Evolutionary conservation across 2,329 filamentous ascomycete species (phyloP).

Genomic region (Epicoccum nigrum): DNA sequence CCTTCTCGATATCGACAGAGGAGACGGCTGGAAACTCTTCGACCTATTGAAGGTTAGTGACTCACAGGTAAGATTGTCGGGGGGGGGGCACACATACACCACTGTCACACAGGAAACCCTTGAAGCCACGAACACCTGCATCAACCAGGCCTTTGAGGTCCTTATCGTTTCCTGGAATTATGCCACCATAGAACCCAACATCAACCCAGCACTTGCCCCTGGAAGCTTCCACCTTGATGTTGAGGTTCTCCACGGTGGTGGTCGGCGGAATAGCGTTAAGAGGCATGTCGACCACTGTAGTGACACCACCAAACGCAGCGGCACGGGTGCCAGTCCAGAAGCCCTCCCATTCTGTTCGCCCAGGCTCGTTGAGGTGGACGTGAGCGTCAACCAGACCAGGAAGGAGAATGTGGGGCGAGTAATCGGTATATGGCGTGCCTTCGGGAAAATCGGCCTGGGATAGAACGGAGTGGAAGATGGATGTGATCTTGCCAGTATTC

Average conservation of each 20-base stretch:
- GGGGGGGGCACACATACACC: constrained; percentile 70
- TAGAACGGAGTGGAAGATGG: constrained; percentile 75
- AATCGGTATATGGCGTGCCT: constrained; percentile 76
- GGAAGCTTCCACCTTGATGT: constrained; percentile 85
- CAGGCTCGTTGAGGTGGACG: constrained; percentile 96
- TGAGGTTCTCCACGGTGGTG: constrained; percentile 80
- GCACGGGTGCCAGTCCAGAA: constrained; percentile 95
- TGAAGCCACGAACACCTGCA: constrained; percentile 91
- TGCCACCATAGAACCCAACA: constrained; percentile 96
- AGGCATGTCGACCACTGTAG: constrained; percentile 97
- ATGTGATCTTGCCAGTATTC: constrained; percentile 80
- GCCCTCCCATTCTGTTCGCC: constrained; percentile 96
- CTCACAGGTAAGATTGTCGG: neutral
- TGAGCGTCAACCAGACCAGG: constrained; percentile 96
- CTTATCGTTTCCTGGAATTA: constrained; percentile 85
- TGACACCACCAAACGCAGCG: constrained; percentile 93
- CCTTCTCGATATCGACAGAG: constrained; percentile 75
- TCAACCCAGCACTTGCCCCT: constrained; percentile 94
- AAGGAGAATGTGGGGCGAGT: constrained; percentile 82
- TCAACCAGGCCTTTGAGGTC: constrained; percentile 82
- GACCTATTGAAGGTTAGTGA: constrained; percentile 60
- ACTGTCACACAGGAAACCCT: constrained; percentile 96
- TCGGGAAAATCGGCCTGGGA: constrained; percentile 75
- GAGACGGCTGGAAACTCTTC: constrained; percentile 96
- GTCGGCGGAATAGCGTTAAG: constrained; percentile 96